Base-by-base conservation (phyloP, 2,329 filamentous ascomycete genomes). In the Aspergillus brunneoviolaceus region DNA sequence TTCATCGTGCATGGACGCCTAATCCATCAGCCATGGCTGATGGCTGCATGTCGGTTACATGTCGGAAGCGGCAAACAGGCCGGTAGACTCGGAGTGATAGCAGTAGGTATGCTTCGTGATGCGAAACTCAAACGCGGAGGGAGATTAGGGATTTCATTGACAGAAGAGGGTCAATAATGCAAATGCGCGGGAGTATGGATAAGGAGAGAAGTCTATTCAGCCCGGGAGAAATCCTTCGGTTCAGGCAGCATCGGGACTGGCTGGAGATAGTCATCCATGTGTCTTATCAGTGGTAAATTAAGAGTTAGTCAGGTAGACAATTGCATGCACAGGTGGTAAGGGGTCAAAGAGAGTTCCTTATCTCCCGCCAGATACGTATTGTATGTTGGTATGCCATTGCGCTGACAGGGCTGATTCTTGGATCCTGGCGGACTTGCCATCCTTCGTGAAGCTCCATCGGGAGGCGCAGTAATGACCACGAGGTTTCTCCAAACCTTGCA, bases 141-240 rank as follows among this genome's bases (percentile, higher is more conserved):
- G 51, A 59, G 57, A 63, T 63, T 60, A 53, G 49, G 23, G 50
- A 47, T 61, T 59, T 59, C 54, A 58, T 53, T 63, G 61, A 63
- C 61, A 51, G 61, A 63, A 58, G 51, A 12, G 48, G 48, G 42
- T 47, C 57, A 61, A 60, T 63, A 63, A 63, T 61, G 45, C 45
- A 53, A 57, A 57, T 29, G 33, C 19, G 49, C n/a, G 51, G 35
- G 19, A 6, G 47, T 45, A 25, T 53, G 53, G 48, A 60, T 51
- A 62, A 64, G 61, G 23, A 45, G 39, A 45, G 49, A 16, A 50
- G 25, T 25, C 47, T 16, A 27, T 19, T 45, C 35, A 29, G 31
- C 10, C 51, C 21, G 4, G 29, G 19, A 25, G 19, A 58, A 33
- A 50, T 59, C 9, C 19, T 5, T 50, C 49, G 5, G 31, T 42